Evolutionary conservation across 768 basidiomycete species (phyloP).

Genomic region (Imleria badia): DNA sequence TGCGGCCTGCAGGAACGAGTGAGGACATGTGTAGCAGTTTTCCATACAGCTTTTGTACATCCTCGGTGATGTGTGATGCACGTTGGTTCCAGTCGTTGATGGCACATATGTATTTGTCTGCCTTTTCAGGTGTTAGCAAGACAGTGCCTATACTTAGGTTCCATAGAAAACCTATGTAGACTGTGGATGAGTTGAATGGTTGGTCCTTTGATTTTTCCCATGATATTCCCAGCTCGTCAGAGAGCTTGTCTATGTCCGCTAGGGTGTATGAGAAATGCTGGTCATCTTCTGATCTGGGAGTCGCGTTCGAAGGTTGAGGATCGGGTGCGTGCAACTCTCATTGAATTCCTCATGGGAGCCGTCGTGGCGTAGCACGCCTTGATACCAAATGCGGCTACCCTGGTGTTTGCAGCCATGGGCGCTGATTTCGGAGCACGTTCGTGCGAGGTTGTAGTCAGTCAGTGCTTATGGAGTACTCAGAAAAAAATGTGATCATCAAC

Average conservation of each 20-base stretch:
- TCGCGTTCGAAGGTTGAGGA: neutral
- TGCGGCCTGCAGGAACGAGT: conserved; percentile 32
- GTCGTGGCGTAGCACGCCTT: too few species aligned
- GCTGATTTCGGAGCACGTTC: too few species aligned
- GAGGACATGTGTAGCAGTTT: neutral
- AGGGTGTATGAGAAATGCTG: neutral
- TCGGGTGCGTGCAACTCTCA: neutral
- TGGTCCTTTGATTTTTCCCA: neutral
- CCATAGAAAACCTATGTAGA: neutral
- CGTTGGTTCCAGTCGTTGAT: too few species aligned
- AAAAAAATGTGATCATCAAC: too few species aligned
- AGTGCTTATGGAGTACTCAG: too few species aligned
- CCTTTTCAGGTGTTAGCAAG: neutral
- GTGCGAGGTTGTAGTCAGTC: too few species aligned
- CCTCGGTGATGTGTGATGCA: neutral
- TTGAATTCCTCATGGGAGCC: neutral
- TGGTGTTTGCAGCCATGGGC: too few species aligned
- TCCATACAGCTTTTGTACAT: neutral
- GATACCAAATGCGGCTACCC: too few species aligned
- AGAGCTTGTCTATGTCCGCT: neutral
- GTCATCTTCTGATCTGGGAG: neutral
- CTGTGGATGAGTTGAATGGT: neutral
- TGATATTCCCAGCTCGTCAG: neutral
- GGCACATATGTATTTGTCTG: neutral
- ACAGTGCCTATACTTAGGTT: too few species aligned